Conservation (phyloP, 1,284 basidiomycete species). For the Tylopilus sp. region DNA sequence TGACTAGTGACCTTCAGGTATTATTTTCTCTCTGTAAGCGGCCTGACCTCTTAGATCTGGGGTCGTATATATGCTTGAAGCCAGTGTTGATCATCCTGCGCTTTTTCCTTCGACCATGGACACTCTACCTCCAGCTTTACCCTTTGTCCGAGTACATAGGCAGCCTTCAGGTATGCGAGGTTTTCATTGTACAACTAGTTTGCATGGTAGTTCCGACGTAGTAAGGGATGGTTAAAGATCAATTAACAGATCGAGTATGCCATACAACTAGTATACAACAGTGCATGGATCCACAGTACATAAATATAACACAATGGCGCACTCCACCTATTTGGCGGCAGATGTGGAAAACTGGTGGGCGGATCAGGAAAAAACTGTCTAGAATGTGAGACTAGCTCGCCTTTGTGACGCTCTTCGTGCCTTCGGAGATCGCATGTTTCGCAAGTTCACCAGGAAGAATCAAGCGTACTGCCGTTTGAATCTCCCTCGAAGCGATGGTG, state of each 20-base stretch:
- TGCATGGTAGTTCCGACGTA: too few species aligned
- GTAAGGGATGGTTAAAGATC: constrained; percentile 6
- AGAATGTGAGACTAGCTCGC: constrained; percentile 26
- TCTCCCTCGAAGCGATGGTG: constrained; percentile 78
- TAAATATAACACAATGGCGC: constrained; percentile 9
- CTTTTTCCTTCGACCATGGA: too few species aligned
- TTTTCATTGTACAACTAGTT: too few species aligned
- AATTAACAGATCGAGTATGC: constrained; percentile 30
- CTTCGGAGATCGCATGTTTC: constrained; percentile 71
- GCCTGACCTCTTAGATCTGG: too few species aligned
- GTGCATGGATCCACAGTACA: constrained; percentile 1
- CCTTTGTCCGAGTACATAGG: too few species aligned
- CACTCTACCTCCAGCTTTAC: too few species aligned
- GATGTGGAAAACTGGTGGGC: constrained; percentile 39
- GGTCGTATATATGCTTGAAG: too few species aligned
- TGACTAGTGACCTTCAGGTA: too few species aligned
- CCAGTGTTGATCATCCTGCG: too few species aligned
- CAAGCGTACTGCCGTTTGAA: constrained; percentile 73
- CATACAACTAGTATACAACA: constrained; percentile 35
- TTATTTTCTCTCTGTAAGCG: too few species aligned
- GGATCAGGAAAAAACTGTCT: constrained; percentile 14
- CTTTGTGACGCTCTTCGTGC: constrained; percentile 54
- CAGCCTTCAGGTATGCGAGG: too few species aligned
- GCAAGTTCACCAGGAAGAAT: constrained; percentile 71
- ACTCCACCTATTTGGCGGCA: constrained; percentile 35